phyloP scores from a whole-genome alignment of 192 early-diverging fungal species.

The Borealophlyctis nickersoniae region DNA sequence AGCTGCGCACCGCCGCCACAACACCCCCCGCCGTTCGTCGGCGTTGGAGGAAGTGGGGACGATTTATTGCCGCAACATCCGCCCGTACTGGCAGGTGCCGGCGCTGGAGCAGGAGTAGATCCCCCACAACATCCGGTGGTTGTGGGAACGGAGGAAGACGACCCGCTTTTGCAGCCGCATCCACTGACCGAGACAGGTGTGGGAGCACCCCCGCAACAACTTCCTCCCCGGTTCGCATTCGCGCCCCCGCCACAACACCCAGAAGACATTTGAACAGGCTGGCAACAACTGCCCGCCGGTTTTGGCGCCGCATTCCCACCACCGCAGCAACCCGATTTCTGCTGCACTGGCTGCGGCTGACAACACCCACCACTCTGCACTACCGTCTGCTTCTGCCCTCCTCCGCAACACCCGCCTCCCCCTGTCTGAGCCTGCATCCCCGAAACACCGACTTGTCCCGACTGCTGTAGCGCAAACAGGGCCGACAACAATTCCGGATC shows the following conservation, averaged over 20 bases:
- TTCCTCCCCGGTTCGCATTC: not conserved
- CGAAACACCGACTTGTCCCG: not conserved
- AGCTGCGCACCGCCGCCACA: not conserved
- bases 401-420: not conserved
- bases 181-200: not conserved
- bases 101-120: not conserved
- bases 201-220: not conserved
- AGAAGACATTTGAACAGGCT: too few species aligned
- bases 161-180: not conserved
- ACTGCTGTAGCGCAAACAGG: constrained; percentile 21
- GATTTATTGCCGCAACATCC: not conserved
- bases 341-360: not conserved
- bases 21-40: not conserved
- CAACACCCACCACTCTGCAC: too few species aligned
- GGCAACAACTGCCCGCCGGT: too few species aligned
- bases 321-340: not conserved
- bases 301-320: not conserved
- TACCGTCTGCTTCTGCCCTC: too few species aligned
- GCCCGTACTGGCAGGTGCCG: not conserved
- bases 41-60: not conserved
- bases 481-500: constrained; percentile 20
- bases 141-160: not conserved
- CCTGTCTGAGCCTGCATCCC: not conserved
- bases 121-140: not conserved
- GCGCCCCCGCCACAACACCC: not conserved